phyloP scores from a whole-genome alignment of 2,329 filamentous ascomycete species.

The Trichoderma hamatum region DNA sequence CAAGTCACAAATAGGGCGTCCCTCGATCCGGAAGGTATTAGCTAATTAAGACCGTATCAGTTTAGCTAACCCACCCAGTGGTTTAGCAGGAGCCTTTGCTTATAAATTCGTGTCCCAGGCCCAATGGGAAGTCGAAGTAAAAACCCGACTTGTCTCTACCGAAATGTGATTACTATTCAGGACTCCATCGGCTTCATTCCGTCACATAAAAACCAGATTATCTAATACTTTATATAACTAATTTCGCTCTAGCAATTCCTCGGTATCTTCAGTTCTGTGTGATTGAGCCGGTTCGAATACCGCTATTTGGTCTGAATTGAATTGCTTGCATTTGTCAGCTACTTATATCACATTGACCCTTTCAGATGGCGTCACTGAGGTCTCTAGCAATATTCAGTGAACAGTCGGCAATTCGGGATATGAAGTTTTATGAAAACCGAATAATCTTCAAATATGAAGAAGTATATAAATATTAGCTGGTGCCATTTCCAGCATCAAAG shows the following conservation, averaged over 20 bases:
- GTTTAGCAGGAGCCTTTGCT: neutral
- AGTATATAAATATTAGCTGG: neutral
- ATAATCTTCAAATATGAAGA: neutral
- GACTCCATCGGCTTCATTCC: neutral
- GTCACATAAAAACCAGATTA: neutral
- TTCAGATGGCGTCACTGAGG: neutral
- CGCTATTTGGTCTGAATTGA: neutral
- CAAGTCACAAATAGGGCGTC: neutral
- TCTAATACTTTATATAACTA: neutral
- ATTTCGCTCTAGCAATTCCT: neutral
- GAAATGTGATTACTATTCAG: neutral
- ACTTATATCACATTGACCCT: neutral
- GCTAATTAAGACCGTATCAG: neutral
- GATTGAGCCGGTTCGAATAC: neutral
- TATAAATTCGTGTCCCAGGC: neutral
- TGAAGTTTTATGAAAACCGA: neutral
- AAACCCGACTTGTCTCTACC: neutral
- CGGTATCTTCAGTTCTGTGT: neutral
- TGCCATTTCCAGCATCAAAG: neutral
- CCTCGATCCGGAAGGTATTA: neutral
- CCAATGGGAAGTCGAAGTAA: neutral
- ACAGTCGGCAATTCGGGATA: neutral
- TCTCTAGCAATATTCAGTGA: neutral
- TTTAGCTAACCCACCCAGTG: neutral
- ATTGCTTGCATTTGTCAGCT: constrained; percentile 16